Evolutionary conservation across 768 basidiomycete genomes (phyloP), one percentile per base, ranked within the genome.

Genomic region (Mycena sanguinolenta): DNA sequence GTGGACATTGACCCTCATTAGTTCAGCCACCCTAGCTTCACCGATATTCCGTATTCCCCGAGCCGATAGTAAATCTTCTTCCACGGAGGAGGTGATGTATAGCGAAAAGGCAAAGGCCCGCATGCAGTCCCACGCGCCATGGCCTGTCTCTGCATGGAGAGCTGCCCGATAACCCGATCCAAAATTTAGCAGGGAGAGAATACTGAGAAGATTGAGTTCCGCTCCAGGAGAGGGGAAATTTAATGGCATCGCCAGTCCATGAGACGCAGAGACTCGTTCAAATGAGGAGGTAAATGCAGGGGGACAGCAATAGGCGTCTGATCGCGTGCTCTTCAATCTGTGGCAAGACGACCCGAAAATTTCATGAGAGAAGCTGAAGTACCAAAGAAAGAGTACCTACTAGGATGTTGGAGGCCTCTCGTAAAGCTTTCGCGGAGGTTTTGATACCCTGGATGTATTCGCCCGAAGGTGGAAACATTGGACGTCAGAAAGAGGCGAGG

Each of bases 81-180:
- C 85, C 12, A 84, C 78, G 9, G 87, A 81, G 5, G 92, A 91
- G 30, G 89, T 85, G 71, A 96, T 84, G 79, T 91, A 95, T 72
- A 95, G 80, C 17, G 90, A 87, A 75, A 95, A 89, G 34, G 89
- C 84, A 59, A 97, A 86, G 3, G 90, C 91, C 39, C 92, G 87
- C 75, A 96, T 93, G 64, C 89, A 90, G 79, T 96, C 93, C 87
- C 91, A 95, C 70, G 94, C 94, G 25, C 95, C 95, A 49, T 94
- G 89, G 17, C 91, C 89, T 3, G 92, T 92, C 65, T 89, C 88
- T 17, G 81, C 80, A 78, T 94, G 94, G 44, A 97, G 85, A 6
- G 91, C 89, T 6, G 85, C 83, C 28, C 94, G 92, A 79, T 93
- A 96, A 39, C 93, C 93, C 1, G 93, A 94, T 6, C 87, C 93